Evolutionary conservation across 2,329 filamentous ascomycete genomes (phyloP).

Genomic region (Dactylellina parvicollis): DNA sequence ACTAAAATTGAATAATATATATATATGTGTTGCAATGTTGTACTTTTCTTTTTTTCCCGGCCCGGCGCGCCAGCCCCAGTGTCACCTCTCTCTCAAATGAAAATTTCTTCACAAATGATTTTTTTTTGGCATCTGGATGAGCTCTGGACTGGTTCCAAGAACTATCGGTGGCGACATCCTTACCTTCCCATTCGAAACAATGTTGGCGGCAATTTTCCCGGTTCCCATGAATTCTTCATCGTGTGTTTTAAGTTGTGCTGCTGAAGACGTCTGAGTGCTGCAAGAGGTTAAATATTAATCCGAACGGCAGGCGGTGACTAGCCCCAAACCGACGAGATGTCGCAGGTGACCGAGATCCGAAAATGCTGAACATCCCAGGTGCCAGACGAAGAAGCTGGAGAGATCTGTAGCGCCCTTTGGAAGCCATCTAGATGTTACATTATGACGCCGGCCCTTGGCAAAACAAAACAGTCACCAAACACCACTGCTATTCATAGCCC

Average conservation of each 20-base stretch:
- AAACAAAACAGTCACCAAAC: slow-evolving; percentile 40
- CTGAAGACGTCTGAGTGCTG: not conserved
- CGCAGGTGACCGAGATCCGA: not conserved
- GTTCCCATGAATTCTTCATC: not conserved
- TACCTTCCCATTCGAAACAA: not conserved
- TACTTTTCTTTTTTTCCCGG: no score
- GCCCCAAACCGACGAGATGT: not conserved
- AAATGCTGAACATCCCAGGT: not conserved
- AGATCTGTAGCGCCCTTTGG: slow-evolving; percentile 27
- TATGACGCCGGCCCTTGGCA: slow-evolving; percentile 29
- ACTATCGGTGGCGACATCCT: no score
- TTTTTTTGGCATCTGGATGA: no score
- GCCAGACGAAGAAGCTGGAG: slow-evolving; percentile 15
- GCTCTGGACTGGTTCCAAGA: no score
- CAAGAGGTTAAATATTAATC: slow-evolving; percentile 1
- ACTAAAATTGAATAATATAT: no score
- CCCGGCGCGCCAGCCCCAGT: no score
- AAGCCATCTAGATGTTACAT: slow-evolving; percentile 36
- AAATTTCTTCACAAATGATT: no score
- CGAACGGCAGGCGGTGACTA: slow-evolving; percentile 5
- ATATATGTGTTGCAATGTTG: no score
- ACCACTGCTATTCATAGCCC: slow-evolving; percentile 50
- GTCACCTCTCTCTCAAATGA: no score
- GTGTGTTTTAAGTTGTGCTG: not conserved
- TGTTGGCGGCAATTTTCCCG: not conserved